Evolutionary conservation across 306 rosid species (phyloP).

Genomic region (Arachis stenosperma): DNA sequence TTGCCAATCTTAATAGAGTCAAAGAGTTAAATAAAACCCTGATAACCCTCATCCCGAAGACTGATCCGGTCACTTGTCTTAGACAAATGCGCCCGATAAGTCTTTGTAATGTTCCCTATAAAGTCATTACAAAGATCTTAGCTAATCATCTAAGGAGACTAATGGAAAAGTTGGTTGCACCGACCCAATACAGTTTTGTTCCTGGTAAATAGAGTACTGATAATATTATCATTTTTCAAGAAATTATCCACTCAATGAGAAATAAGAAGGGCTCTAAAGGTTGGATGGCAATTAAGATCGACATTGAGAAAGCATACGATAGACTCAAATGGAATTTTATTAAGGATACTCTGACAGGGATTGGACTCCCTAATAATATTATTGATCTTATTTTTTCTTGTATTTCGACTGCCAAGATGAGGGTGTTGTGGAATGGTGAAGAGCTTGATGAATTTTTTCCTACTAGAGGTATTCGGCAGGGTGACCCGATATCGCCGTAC

Average conservation of each 20-base stretch:
- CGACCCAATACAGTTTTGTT: neutral
- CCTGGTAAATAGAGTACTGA: neutral
- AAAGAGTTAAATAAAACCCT: neutral
- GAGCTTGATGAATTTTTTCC: neutral
- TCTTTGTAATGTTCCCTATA: neutral
- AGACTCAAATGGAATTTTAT: no score
- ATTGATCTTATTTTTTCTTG: no score
- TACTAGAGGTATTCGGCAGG: neutral
- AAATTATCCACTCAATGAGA: no score
- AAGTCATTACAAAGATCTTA: neutral
- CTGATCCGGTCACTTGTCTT: neutral
- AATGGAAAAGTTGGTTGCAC: neutral
- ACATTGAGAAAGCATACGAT: no score
- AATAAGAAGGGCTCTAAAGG: no score
- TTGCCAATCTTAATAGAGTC: no score
- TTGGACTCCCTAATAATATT: no score
- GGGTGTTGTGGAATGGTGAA: no score
- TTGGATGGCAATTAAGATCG: no score
- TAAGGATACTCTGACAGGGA: no score
- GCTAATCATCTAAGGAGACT: neutral
- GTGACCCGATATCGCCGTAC: neutral
- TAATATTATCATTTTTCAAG: no score
- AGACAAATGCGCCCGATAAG: neutral
- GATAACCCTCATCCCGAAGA: neutral
- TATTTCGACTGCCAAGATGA: no score